A percentile compares a stretch with the other conserved stretches of the same genome.
phyloP scores from a whole-genome alignment of 371 early-diverging fungal genomes.

The Batkoa obscura region DNA sequence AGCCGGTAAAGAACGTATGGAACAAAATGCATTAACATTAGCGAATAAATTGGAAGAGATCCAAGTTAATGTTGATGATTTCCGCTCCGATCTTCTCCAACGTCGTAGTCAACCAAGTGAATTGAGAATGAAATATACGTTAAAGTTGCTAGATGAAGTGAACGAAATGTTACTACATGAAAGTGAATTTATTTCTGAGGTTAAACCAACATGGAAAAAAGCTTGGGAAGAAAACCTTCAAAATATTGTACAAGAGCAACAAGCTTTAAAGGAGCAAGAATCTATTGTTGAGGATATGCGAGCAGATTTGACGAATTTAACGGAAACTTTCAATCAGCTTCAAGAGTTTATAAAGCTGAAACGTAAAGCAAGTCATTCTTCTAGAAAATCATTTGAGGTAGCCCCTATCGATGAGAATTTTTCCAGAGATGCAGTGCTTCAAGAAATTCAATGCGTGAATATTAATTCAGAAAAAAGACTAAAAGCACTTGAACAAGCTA shows the following conservation, averaged over 20 bases:
- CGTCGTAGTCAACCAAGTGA: constrained; percentile 41
- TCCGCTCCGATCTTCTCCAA: constrained; percentile 55
- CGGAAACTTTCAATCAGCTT: constrained; percentile 32
- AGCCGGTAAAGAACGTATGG: constrained; percentile 32
- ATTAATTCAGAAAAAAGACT: constrained; percentile 42
- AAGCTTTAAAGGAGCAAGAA: constrained; percentile 54
- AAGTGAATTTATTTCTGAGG: constrained; percentile 22
- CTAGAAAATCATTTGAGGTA: constrained; percentile 24
- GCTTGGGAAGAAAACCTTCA: constrained; percentile 65
- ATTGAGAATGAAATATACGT: constrained; percentile 24
- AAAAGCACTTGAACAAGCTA: constrained; percentile 43
- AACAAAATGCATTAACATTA: constrained; percentile 26
- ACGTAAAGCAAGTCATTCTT: constrained; percentile 17
- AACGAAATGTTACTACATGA: constrained; percentile 6
- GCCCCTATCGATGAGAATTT: constrained; percentile 37
- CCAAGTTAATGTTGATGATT: constrained; percentile 46
- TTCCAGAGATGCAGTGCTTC: constrained; percentile 36
- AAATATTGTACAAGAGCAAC: constrained; percentile 54
- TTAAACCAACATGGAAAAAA: constrained; percentile 51
- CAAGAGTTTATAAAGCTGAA: constrained; percentile 35
- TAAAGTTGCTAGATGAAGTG: constrained; percentile 21
- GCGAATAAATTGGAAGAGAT: constrained; percentile 38
- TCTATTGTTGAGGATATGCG: constrained; percentile 33
- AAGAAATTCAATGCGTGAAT: constrained; percentile 41
- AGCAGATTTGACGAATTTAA: constrained; percentile 35